A percentile compares a stretch with the other conserved stretches of the same genome.
Evolutionary conservation across 2,329 filamentous ascomycete genomes (phyloP).

Genomic region (Fusarium odoratissimum): DNA sequence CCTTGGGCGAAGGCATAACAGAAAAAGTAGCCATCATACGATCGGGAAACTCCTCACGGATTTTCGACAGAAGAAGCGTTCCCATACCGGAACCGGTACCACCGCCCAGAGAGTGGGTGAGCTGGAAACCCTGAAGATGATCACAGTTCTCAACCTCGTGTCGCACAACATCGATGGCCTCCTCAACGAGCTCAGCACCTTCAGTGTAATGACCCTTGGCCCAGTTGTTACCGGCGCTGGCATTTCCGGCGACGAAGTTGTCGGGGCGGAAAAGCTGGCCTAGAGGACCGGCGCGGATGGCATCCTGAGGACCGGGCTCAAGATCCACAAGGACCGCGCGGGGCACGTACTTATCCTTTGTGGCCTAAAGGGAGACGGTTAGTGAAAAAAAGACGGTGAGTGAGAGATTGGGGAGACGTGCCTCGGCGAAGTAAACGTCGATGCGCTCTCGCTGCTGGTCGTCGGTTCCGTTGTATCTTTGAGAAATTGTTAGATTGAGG

Average conservation of each 20-base stretch:
- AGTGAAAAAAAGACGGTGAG: background rate
- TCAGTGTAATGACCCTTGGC: conserved; percentile 99
- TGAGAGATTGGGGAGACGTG: conserved; percentile 45
- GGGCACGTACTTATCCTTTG: conserved; percentile 98
- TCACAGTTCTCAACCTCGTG: conserved; percentile 98
- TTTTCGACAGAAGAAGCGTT: conserved; percentile 99
- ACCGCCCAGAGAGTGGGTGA: conserved; percentile 99
- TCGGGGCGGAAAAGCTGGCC: conserved; percentile 99
- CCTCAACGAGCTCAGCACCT: conserved; percentile 97
- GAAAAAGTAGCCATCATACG: conserved; percentile 99
- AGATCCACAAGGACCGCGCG: conserved; percentile 99
- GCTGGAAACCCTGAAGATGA: conserved; percentile 99
- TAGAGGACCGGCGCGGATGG: conserved; percentile 96
- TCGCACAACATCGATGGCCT: conserved; percentile 97
- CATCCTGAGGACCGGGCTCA: conserved; percentile 99
- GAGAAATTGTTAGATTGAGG: conserved; percentile 6
- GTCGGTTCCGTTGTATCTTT: conserved; percentile 84
- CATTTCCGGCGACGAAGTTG: conserved; percentile 99
- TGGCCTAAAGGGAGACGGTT: conserved; percentile 69
- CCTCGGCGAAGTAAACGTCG: conserved; percentile 97
- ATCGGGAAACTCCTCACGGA: conserved; percentile 99
- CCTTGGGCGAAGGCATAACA: conserved; percentile 97
- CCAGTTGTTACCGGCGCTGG: conserved; percentile 99
- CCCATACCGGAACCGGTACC: conserved; percentile 99
- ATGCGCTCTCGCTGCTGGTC: conserved; percentile 99